These are phyloP conservation scores for Nitzschia sp. DNA, from an alignment of 108 stramenopile species.

Conservation along the genomic window DNA sequence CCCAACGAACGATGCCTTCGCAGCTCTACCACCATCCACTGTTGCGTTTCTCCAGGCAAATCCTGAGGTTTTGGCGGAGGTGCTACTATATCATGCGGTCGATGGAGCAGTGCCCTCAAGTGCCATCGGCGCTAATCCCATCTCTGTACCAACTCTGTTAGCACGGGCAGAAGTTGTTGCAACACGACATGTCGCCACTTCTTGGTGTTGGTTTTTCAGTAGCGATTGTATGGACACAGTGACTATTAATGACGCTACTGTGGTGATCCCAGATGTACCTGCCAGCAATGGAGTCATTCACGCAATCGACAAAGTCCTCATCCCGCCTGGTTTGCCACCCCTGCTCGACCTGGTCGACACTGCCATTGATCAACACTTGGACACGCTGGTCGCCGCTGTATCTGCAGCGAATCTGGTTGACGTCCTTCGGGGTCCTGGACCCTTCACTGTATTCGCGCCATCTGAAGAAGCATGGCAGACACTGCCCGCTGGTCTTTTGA, in stretches of 20 bases:
- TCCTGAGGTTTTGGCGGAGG: neutral
- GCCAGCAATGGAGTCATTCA: conserved; percentile 52
- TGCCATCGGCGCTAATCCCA: neutral
- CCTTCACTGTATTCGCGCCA: conserved; percentile 42
- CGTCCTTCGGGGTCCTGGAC: conserved; percentile 27
- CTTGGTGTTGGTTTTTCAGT: neutral
- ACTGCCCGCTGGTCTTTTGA: conserved; percentile 21
- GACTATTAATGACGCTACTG: conserved; percentile 32
- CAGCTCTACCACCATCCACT: neutral
- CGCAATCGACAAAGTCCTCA: conserved; percentile 43
- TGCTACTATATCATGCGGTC: conserved; percentile 29
- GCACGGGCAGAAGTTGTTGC: neutral
- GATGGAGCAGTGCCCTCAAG: conserved; percentile 5
- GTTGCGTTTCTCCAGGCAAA: neutral
- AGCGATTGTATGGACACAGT: neutral
- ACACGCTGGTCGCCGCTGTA: neutral
- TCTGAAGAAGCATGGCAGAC: conserved; percentile 42
- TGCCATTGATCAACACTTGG: neutral
- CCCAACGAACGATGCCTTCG: conserved; percentile 57
- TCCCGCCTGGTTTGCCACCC: conserved; percentile 27
- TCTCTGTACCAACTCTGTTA: neutral
- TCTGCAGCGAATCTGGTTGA: conserved; percentile 26
- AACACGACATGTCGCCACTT: neutral
- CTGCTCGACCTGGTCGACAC: neutral
- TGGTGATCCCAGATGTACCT: conserved; percentile 30